phyloP scores from a whole-genome alignment of 306 rosid species.

The Comarum palustre region DNA sequence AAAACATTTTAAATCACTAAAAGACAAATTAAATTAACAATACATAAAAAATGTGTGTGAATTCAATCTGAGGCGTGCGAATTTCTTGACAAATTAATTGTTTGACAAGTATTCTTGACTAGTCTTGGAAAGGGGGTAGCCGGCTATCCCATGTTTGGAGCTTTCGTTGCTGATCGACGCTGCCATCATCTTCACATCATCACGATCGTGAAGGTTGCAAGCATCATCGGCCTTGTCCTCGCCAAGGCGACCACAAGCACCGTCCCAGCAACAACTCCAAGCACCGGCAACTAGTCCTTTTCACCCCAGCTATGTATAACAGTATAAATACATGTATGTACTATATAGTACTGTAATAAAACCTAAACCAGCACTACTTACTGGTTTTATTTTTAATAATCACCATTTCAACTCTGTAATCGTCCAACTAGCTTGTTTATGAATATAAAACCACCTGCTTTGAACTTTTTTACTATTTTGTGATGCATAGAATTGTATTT shows the following conservation, averaged over 20 bases:
- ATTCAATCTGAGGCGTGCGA: too few species aligned
- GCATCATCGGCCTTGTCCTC: conserved; percentile 26
- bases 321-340: neutral
- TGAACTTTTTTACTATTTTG: too few species aligned
- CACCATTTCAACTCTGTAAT: neutral
- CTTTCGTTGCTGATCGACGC: conserved; percentile 5
- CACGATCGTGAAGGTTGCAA: conserved; percentile 14
- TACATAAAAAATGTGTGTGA: too few species aligned
- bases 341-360: neutral
- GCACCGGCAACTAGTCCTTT: neutral
- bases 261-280: neutral
- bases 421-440: neutral
- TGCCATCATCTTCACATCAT: conserved; percentile 9
- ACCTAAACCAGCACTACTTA: neutral
- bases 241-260: neutral
- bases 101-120: too few species aligned
- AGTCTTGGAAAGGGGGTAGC: too few species aligned
- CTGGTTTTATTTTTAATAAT: neutral
- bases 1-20: too few species aligned
- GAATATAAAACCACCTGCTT: too few species aligned
- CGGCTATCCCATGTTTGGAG: conserved; percentile 47
- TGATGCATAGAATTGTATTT: too few species aligned
- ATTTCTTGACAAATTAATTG: too few species aligned
- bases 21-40: too few species aligned
- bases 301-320: neutral